Base-by-base conservation (phyloP, 2,329 filamentous ascomycete genomes). In the Coccinonectria pachysandricola region DNA sequence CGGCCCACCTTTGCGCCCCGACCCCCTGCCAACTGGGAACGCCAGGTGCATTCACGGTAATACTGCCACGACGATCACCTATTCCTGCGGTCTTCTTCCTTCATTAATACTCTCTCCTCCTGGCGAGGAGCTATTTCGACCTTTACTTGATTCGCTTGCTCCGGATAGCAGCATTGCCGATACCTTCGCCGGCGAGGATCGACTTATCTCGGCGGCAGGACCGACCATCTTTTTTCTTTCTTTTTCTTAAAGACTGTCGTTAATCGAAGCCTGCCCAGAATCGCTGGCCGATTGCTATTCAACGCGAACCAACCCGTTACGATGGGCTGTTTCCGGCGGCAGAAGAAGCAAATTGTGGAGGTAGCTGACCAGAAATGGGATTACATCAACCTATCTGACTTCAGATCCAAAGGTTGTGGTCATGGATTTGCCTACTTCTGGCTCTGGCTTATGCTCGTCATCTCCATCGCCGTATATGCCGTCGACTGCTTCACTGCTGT, bases 401-500 rank as follows among this genome's bases (percentile, higher is more conserved):
- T 95, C 67, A 85, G 79, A 52, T 79, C 82, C 3, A 75, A 71
- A 15, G 88, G 83, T 9, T 86, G 80, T 53, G 76, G 80, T 40
- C 71, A 80, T 1, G 67, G 71, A 7, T 68, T 93, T 40, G 87
- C 86, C 34, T 96, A 95, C 54, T 71, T 64, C 45, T 91, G 86
- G 58, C 69, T 96, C 26, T 91, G 79, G 71, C 65, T 91, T 32
- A 80, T 85, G 42, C 68, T 88, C 22, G 30, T 86, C 27, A 64
- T 92, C 31, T 91, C 85, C 3, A 53, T 88, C 25, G 79, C 83
- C 22, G 86, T 94, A 40, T 95, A 94, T 54, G 76, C 67, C 15
- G 81, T 92, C 50, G 88, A 96, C 58, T 86, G 78, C 35, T 96
- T 95, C 51, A 95, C 87, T 4, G 87, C 87, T 36, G 71, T 95